Conservation (phyloP, 208 protist genomes). For the Trypanosoma scelopori region DNA sequence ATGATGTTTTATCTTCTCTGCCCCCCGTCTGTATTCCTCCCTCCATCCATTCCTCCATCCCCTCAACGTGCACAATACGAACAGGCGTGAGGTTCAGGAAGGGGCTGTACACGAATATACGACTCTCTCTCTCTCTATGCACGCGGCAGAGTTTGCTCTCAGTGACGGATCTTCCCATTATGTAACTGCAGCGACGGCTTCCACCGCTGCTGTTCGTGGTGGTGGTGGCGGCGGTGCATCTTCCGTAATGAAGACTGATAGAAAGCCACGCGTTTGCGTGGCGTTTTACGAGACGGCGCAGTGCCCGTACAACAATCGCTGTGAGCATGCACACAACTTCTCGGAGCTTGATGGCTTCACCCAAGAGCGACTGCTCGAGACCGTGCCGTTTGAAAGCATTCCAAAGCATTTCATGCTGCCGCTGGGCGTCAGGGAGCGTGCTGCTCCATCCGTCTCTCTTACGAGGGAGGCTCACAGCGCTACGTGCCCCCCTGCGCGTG, state of each 20-base stretch:
- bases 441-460: neutral
- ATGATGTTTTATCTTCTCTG: too few relatives aligned
- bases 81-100: neutral
- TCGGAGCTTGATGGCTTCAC: constrained; percentile 49
- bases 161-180: neutral
- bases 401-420: constrained; percentile 58
- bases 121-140: constrained; percentile 61
- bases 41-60: too few relatives aligned
- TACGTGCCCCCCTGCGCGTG: neutral
- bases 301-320: constrained; percentile 59
- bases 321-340: constrained; percentile 76
- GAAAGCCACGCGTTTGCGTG: constrained; percentile 68
- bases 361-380: constrained; percentile 56
- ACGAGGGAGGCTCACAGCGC: neutral
- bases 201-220: neutral
- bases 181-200: neutral
- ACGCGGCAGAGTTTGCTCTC: constrained; percentile 36
- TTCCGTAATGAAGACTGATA: neutral
- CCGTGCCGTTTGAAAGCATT: constrained; percentile 53
- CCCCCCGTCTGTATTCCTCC: too few relatives aligned
- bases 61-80: neutral
- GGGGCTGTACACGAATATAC: constrained; percentile 19
- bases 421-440: neutral
- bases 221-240: neutral
- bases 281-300: constrained; percentile 65